These are phyloP conservation scores for Pistacia atlantica DNA, from an alignment of 345 rosid genomes.

Conservation along the genomic window DNA sequence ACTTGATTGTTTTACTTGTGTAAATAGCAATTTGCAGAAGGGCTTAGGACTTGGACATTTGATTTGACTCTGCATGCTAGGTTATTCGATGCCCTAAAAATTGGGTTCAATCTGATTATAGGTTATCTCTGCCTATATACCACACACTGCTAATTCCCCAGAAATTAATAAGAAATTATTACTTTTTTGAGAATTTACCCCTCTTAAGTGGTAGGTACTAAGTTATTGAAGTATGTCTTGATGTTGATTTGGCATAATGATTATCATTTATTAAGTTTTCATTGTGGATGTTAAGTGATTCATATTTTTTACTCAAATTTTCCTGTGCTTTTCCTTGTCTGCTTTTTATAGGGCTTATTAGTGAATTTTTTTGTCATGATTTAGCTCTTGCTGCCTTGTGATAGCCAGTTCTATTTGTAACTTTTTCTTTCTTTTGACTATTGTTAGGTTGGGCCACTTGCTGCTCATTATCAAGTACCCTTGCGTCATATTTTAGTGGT, in stretches of 20 bases:
- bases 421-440: conserved; percentile 12
- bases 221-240: background rate
- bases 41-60: background rate
- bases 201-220: background rate
- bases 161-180: background rate
- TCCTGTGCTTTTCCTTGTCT: background rate
- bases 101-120: background rate
- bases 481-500: conserved; percentile 86
- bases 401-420: conserved; percentile 7
- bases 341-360: background rate
- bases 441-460: conserved; percentile 87
- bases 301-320: background rate
- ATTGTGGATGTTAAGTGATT: background rate
- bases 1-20: background rate
- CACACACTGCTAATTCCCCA: background rate
- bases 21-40: conserved; percentile 3
- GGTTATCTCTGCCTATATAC: background rate
- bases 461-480: conserved; percentile 88
- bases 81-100: background rate
- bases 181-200: background rate
- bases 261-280: background rate
- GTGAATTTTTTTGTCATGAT: background rate
- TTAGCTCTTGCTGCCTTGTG: background rate
- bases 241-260: background rate
- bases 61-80: background rate